These are phyloP conservation scores for Arachis hypogaea DNA, from an alignment of 306 rosid genomes.

Conservation along the genomic window DNA sequence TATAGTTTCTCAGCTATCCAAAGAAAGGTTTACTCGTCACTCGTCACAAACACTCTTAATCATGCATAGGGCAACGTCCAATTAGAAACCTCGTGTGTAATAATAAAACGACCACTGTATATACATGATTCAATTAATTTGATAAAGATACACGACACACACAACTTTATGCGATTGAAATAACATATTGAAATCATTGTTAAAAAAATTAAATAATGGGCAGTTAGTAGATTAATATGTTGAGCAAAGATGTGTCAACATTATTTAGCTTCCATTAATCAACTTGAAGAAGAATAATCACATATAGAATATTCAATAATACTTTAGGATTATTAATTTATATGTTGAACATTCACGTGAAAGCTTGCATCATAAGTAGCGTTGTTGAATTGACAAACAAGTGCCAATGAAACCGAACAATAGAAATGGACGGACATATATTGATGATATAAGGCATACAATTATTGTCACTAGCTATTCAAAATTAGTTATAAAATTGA, in stretches of 20 bases:
- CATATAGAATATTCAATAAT: not conserved
- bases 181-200: too few relatives aligned
- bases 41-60: not conserved
- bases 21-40: not conserved
- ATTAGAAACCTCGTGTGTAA: not conserved
- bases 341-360: not conserved
- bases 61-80: not conserved
- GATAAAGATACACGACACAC: not conserved
- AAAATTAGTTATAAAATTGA: conserved; percentile 1
- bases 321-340: not conserved
- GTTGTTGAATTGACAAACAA: conserved; percentile 26
- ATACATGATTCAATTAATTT: too few relatives aligned
- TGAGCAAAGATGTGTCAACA: not conserved
- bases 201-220: not conserved
- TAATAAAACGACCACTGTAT: too few relatives aligned
- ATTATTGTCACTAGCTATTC: conserved; percentile 14
- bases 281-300: not conserved
- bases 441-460: not conserved
- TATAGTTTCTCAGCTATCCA: not conserved
- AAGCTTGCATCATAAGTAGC: conserved; percentile 2
- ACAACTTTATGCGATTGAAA: not conserved
- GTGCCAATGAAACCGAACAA: conserved; percentile 3
- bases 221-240: not conserved
- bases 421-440: not conserved
- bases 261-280: not conserved